phyloP scores from a whole-genome alignment of 1,139 yeast genomes.

The Saccharomyces uvarum region DNA sequence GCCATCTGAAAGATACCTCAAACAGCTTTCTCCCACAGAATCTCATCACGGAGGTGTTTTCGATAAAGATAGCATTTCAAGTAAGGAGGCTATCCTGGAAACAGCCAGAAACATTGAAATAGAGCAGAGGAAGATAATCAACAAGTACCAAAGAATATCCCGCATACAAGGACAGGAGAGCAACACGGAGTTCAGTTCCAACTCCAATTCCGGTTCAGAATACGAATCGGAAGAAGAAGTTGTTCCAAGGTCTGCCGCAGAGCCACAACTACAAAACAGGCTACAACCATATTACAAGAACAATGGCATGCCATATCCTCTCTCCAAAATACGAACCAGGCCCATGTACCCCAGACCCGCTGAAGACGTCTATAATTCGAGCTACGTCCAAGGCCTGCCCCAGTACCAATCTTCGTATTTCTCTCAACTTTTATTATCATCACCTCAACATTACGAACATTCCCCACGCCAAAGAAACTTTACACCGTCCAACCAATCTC shows the following conservation, averaged over 20 bases:
- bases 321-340: background rate
- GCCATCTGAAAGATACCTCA: conserved; percentile 9
- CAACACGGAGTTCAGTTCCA: background rate
- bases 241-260: background rate
- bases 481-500: background rate
- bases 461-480: background rate
- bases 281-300: background rate
- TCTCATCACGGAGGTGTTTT: background rate
- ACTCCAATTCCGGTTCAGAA: background rate
- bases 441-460: background rate
- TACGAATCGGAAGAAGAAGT: background rate
- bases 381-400: background rate
- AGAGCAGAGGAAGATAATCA: background rate
- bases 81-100: background rate
- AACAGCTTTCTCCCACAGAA: background rate
- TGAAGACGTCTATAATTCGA: background rate
- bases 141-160: background rate
- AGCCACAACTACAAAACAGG: background rate
- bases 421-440: background rate
- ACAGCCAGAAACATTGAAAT: background rate
- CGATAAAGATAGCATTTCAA: background rate
- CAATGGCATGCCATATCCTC: background rate
- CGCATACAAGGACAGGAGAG: background rate
- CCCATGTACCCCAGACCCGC: background rate
- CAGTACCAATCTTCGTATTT: background rate